phyloP scores from a whole-genome alignment of 768 basidiomycete species.

The Tylopilus sp. region DNA sequence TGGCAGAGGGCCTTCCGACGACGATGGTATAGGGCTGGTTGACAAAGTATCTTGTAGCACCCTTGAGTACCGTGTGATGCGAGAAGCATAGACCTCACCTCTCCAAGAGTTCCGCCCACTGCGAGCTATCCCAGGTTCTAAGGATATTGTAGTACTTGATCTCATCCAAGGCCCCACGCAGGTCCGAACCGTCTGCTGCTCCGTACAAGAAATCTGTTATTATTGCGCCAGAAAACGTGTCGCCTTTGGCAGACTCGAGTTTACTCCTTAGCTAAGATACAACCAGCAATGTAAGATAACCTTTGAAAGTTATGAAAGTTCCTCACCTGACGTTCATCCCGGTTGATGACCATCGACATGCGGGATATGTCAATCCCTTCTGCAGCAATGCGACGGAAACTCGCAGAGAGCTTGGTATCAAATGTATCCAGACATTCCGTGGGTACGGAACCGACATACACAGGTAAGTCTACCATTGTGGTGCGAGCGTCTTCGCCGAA shows the following conservation, averaged over 20 bases:
- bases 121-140: slow-evolving; percentile 63
- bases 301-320: not conserved
- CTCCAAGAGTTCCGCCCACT: slow-evolving; percentile 76
- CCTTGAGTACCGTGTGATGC: slow-evolving; percentile 8
- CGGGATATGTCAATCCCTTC: slow-evolving; percentile 88
- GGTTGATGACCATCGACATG: slow-evolving; percentile 80
- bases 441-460: slow-evolving; percentile 84
- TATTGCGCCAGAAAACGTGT: slow-evolving; percentile 69
- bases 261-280: slow-evolving; percentile 69
- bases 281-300: slow-evolving; percentile 2
- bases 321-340: slow-evolving; percentile 82
- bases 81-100: slow-evolving; percentile 47
- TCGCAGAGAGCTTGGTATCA: slow-evolving; percentile 60
- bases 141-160: slow-evolving; percentile 67
- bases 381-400: slow-evolving; percentile 63
- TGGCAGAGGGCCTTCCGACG: slow-evolving; percentile 84
- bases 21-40: slow-evolving; percentile 72
- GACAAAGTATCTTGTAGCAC: slow-evolving; percentile 65
- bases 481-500: slow-evolving; percentile 77
- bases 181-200: slow-evolving; percentile 73
- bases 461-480: slow-evolving; percentile 64
- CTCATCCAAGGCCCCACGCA: slow-evolving; percentile 72
- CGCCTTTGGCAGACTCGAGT: slow-evolving; percentile 79
- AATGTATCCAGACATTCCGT: slow-evolving; percentile 74
- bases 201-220: slow-evolving; percentile 89